phyloP scores from a whole-genome alignment of 441 rosid genomes.

The Capsella rubella region DNA sequence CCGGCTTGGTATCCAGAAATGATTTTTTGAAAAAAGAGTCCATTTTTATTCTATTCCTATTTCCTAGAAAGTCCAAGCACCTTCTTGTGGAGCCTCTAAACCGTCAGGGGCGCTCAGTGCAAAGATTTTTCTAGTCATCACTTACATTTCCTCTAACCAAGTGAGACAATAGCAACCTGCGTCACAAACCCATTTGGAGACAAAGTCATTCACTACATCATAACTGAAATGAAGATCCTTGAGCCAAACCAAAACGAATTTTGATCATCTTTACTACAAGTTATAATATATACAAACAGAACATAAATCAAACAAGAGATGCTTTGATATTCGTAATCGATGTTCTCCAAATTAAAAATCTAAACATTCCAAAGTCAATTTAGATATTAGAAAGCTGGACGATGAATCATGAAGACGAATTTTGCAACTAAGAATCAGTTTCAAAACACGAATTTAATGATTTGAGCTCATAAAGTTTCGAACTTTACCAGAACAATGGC shows the following conservation, averaged over 20 bases:
- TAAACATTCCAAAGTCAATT: constrained; percentile 19
- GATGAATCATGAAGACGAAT: neutral
- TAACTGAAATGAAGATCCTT: constrained; percentile 13
- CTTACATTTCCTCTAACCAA: constrained; percentile 1
- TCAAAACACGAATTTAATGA: neutral
- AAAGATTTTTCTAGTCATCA: neutral
- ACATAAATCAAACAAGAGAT: neutral
- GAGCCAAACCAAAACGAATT: neutral
- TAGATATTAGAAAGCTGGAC: neutral
- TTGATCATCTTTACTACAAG: too few relatives aligned
- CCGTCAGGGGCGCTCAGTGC: neutral
- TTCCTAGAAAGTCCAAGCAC: neutral
- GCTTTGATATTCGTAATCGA: neutral
- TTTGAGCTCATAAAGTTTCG: neutral
- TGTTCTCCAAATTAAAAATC: neutral
- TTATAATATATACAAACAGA: too few relatives aligned
- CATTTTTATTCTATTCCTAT: constrained; percentile 10
- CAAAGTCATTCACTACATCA: constrained; percentile 1
- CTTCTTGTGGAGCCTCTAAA: neutral
- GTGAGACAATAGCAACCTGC: constrained; percentile 4
- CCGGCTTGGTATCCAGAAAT: neutral
- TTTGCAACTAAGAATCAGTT: neutral
- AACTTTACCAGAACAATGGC: neutral
- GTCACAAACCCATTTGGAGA: constrained; percentile 1
- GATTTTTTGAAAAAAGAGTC: constrained; percentile 33